Conservation (phyloP, 805 yeast genomes). For the Nakazawaea ishiwadae region DNA sequence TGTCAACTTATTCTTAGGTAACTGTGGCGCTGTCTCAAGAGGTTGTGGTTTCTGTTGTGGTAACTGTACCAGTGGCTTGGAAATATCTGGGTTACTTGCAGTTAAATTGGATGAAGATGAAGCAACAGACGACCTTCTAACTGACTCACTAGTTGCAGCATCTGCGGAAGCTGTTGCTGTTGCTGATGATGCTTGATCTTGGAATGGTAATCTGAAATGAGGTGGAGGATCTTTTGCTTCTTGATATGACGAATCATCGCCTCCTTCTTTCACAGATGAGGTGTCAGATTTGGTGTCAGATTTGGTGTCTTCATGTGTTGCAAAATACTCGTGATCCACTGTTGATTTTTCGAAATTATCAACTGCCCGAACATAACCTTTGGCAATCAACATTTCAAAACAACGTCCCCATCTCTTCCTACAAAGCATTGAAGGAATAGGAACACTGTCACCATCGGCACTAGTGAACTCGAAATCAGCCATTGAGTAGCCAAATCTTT, state of each 20-base stretch:
- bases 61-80: too few species aligned
- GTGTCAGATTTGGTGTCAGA: slow-evolving; percentile 13
- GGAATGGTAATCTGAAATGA: slow-evolving; percentile 67
- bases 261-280: slow-evolving; percentile 8
- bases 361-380: slow-evolving; percentile 59
- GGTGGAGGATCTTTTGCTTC: slow-evolving; percentile 36
- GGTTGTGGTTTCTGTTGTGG: slow-evolving; percentile 62
- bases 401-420: slow-evolving; percentile 76
- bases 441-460: slow-evolving; percentile 64
- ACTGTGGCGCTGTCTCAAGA: slow-evolving; percentile 39
- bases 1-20: slow-evolving; percentile 3
- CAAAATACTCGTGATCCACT: not conserved
- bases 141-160: not conserved
- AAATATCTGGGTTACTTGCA: too few species aligned
- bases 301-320: not conserved
- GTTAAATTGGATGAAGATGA: slow-evolving; percentile 5
- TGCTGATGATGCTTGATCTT: slow-evolving; percentile 31
- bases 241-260: not conserved
- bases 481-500: slow-evolving; percentile 55
- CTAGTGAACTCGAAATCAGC: slow-evolving; percentile 72
- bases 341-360: slow-evolving; percentile 17
- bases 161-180: slow-evolving; percentile 17
- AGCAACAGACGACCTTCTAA: slow-evolving; percentile 2
- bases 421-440: slow-evolving; percentile 55
- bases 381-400: slow-evolving; percentile 56